phyloP scores from a whole-genome alignment of 306 rosid species.

The Corylus avellana region DNA sequence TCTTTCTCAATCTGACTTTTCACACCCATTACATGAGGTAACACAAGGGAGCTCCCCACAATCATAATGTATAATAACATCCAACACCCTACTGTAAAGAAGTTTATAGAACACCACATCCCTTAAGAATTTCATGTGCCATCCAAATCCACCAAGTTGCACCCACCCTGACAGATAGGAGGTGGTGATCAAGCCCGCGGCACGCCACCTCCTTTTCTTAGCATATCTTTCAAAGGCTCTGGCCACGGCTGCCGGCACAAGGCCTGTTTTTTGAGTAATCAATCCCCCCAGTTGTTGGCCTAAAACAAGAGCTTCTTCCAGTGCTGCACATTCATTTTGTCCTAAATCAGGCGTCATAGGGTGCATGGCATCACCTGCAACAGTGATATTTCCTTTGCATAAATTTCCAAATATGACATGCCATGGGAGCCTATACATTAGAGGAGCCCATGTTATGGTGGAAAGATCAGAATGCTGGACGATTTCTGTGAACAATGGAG shows the following conservation, averaged over 20 bases:
- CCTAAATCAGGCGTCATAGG: slow-evolving; percentile 33
- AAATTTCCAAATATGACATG: slow-evolving; percentile 19
- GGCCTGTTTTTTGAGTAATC: not conserved
- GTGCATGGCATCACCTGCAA: slow-evolving; percentile 37
- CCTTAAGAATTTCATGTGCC: slow-evolving; percentile 19
- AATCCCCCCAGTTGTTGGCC: slow-evolving; percentile 4
- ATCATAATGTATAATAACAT: not conserved
- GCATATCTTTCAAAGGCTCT: not conserved
- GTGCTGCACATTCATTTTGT: slow-evolving; percentile 12
- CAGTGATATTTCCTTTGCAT: slow-evolving; percentile 15
- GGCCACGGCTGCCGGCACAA: not conserved
- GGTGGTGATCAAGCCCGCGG: not conserved
- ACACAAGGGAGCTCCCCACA: slow-evolving; percentile 10
- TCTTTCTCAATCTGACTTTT: not conserved
- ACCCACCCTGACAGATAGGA: slow-evolving; percentile 7
- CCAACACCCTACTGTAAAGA: not conserved
- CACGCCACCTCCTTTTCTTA: slow-evolving; percentile 4
- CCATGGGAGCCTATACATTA: slow-evolving; percentile 26
- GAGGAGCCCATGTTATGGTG: slow-evolving; percentile 20
- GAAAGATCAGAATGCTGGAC: slow-evolving; percentile 22
- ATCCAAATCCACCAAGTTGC: slow-evolving; percentile 11
- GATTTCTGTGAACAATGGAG: not conserved
- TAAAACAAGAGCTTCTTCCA: slow-evolving; percentile 28
- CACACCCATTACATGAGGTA: not conserved
- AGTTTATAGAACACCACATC: slow-evolving; percentile 2